A percentile compares a stretch with the other conserved stretches of the same genome.
These are phyloP conservation scores for Verticillium tricorpus DNA, from an alignment of 2,329 filamentous ascomycete genomes.

Conservation along the genomic window DNA sequence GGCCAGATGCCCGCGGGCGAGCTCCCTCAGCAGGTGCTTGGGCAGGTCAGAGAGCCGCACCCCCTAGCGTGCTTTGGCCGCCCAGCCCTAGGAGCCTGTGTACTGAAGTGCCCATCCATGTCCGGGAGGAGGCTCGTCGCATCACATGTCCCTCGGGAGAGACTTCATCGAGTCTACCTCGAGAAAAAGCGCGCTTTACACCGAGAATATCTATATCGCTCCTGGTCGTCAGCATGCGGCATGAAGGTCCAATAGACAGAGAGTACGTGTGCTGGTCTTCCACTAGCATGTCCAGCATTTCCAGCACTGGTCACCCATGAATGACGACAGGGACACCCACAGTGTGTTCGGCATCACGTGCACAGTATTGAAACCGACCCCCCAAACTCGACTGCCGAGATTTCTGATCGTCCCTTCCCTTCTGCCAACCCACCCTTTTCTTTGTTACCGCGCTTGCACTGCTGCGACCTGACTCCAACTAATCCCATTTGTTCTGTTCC, in stretches of 20 bases:
- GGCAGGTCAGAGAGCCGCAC: background rate
- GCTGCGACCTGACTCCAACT: conserved; percentile 6
- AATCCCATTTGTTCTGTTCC: conserved; percentile 7
- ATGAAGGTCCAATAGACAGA: background rate
- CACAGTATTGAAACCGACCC: background rate
- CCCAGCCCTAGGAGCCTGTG: no score
- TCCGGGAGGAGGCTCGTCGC: no score
- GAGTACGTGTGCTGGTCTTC: background rate
- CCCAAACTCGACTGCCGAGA: conserved; percentile 1
- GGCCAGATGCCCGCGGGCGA: background rate
- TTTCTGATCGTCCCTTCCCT: conserved; percentile 2
- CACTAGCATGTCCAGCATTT: background rate
- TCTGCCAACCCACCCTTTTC: background rate
- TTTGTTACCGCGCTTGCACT: conserved; percentile 6
- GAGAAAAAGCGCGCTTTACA: no score
- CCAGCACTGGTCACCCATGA: background rate
- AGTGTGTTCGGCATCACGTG: background rate
- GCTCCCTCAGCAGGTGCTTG: no score
- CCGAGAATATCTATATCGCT: no score
- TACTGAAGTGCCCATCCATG: no score
- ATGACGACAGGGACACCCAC: background rate
- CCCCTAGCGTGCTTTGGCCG: background rate
- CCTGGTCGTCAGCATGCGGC: no score
- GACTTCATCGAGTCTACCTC: no score
- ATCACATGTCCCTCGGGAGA: no score